Conservation (phyloP, 257 asterid species). For the Lavandula angustifolia region DNA sequence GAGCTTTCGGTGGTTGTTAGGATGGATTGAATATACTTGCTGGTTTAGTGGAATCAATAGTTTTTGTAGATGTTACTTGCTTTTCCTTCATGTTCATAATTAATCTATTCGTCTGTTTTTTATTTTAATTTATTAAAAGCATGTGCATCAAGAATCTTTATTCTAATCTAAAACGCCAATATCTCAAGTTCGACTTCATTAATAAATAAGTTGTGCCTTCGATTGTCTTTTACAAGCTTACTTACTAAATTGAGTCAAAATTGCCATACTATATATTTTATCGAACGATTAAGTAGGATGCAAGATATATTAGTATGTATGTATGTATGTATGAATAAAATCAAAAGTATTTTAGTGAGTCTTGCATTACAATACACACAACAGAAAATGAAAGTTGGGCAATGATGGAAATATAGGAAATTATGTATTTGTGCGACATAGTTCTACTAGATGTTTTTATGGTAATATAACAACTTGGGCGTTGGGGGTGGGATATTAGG, state of each 20-base stretch:
- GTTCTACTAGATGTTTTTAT: not conserved
- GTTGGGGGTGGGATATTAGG: conserved; percentile 37
- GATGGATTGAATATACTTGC: conserved; percentile 35
- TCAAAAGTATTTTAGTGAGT: not conserved
- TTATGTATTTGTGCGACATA: not conserved
- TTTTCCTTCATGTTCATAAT: conserved; percentile 10
- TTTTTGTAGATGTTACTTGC: conserved; percentile 23
- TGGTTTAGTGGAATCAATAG: conserved; percentile 37
- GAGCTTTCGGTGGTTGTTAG: conserved; percentile 43
- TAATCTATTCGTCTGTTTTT: not conserved
- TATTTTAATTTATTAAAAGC: not conserved
- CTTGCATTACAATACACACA: conserved; percentile 1
- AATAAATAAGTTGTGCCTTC: no score
- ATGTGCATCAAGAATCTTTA: no score
- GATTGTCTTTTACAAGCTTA: no score
- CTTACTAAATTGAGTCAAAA: no score
- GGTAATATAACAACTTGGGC: conserved; percentile 30
- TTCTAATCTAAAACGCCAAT: no score
- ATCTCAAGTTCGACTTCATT: no score
- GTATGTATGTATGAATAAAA: not conserved
- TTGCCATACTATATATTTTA: no score
- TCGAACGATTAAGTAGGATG: not conserved
- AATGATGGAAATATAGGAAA: not conserved
- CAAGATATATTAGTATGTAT: not conserved
- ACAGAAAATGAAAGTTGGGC: conserved; percentile 10